Percentiles rank a stretch among this genome's conserved stretches.
Evolutionary conservation across 257 asterid genomes (phyloP).

Genomic region (Plectranthus barbatus): DNA sequence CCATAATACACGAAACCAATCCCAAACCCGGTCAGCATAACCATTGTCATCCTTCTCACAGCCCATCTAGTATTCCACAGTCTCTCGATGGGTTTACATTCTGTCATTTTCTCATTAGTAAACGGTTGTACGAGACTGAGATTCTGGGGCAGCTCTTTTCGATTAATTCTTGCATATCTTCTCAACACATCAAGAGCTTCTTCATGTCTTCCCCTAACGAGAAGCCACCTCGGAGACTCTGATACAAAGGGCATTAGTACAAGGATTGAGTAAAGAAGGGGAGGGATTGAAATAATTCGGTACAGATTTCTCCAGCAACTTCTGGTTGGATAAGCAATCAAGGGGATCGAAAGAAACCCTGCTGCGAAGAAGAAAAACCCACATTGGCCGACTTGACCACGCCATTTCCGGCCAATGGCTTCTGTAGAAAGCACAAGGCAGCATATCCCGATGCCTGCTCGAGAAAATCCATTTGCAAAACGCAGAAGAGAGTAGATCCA

Average conservation of each 20-base stretch:
- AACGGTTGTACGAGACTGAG: constrained; percentile 27
- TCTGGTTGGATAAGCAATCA: constrained; percentile 50
- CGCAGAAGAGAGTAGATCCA: constrained; percentile 51
- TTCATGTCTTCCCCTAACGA: constrained; percentile 40
- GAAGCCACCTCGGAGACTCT: constrained; percentile 62
- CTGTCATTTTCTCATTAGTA: neutral
- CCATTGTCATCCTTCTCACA: constrained; percentile 35
- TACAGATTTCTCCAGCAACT: constrained; percentile 45
- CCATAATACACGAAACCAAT: constrained; percentile 50
- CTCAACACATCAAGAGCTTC: constrained; percentile 46
- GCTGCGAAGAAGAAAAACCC: constrained; percentile 55
- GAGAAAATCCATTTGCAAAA: constrained; percentile 42
- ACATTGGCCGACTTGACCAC: constrained; percentile 47
- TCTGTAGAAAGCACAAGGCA: constrained; percentile 52
- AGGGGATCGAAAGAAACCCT: constrained; percentile 52
- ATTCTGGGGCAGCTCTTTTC: constrained; percentile 35
- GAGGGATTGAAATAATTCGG: constrained; percentile 33
- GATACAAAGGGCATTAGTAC: constrained; percentile 42
- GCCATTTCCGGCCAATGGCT: constrained; percentile 53
- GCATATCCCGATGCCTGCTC: constrained; percentile 59
- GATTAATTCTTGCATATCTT: constrained; percentile 44
- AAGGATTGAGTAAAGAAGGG: constrained; percentile 35
- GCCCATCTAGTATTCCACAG: constrained; percentile 50
- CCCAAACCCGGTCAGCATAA: constrained; percentile 51
- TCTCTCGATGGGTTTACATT: constrained; percentile 13